Percentiles rank a stretch among this genome's conserved stretches.
Evolutionary conservation across 2,329 filamentous ascomycete genomes (phyloP).

Genomic region (Magnaporthales sp.): DNA sequence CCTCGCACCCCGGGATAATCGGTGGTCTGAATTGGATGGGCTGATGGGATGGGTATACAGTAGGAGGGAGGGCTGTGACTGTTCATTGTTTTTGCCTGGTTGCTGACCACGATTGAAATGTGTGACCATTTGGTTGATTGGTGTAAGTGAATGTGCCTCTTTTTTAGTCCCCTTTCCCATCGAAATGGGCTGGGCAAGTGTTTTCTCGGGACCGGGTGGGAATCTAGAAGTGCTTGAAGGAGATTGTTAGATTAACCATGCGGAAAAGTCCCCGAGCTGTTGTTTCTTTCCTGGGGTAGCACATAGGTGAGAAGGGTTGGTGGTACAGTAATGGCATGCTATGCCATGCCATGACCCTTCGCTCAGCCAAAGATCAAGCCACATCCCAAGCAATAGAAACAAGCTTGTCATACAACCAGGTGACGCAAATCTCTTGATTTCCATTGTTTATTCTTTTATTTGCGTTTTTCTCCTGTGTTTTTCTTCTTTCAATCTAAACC

Average conservation of each 20-base stretch:
- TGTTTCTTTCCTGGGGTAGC: background rate
- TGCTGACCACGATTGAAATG: background rate
- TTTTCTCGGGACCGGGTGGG: background rate
- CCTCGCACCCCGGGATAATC: background rate
- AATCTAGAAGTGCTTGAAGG: background rate
- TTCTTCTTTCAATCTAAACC: background rate
- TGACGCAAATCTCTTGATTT: no score
- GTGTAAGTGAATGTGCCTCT: background rate
- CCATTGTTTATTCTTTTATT: background rate
- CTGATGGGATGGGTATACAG: background rate
- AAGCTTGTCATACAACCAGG: background rate
- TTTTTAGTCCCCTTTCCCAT: background rate
- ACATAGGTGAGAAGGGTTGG: background rate
- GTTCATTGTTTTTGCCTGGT: background rate
- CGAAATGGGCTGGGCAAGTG: background rate
- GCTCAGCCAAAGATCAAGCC: background rate
- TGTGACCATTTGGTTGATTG: background rate
- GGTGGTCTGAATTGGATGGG: background rate
- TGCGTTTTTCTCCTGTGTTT: background rate
- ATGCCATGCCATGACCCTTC: background rate
- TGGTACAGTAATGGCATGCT: background rate
- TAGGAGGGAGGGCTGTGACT: background rate
- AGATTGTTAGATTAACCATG: background rate
- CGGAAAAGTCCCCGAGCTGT: background rate
- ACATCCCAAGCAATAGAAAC: background rate